phyloP scores from a whole-genome alignment of 2,329 filamentous ascomycete species.

The Colletotrichum scovillei region DNA sequence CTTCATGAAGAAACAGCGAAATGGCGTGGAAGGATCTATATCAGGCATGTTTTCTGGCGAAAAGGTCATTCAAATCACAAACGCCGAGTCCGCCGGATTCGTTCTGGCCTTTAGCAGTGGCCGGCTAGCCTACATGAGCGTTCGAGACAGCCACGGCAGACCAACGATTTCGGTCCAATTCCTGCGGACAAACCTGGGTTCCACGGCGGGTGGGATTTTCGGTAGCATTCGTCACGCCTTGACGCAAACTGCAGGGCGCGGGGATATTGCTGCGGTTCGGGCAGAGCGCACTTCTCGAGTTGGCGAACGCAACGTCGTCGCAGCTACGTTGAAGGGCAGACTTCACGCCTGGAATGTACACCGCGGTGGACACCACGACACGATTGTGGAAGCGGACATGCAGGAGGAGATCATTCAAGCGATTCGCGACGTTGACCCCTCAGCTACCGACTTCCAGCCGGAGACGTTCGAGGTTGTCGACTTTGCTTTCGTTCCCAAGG shows the following conservation, averaged over 20 bases:
- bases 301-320: constrained; percentile 86
- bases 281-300: constrained; percentile 77
- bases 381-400: constrained; percentile 78
- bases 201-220: constrained; percentile 75
- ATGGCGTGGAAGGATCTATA: constrained; percentile 81
- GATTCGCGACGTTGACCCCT: constrained; percentile 66
- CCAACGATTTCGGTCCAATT: constrained; percentile 84
- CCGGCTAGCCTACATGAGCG: constrained; percentile 84
- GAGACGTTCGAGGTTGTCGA: constrained; percentile 81
- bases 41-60: constrained; percentile 83
- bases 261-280: constrained; percentile 83
- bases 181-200: constrained; percentile 71
- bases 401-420: constrained; percentile 72
- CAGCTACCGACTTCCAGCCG: constrained; percentile 59
- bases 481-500: constrained; percentile 75
- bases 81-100: constrained; percentile 88
- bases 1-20: constrained; percentile 83
- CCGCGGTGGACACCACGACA: constrained; percentile 84
- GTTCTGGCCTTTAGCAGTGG: constrained; percentile 87
- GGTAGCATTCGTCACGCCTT: constrained; percentile 84
- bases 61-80: constrained; percentile 79
- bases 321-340: constrained; percentile 80
- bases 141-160: constrained; percentile 88
- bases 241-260: constrained; percentile 75
- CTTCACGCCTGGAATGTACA: constrained; percentile 91